phyloP scores from a whole-genome alignment of 768 basidiomycete genomes.

The Lactarius trivialis region DNA sequence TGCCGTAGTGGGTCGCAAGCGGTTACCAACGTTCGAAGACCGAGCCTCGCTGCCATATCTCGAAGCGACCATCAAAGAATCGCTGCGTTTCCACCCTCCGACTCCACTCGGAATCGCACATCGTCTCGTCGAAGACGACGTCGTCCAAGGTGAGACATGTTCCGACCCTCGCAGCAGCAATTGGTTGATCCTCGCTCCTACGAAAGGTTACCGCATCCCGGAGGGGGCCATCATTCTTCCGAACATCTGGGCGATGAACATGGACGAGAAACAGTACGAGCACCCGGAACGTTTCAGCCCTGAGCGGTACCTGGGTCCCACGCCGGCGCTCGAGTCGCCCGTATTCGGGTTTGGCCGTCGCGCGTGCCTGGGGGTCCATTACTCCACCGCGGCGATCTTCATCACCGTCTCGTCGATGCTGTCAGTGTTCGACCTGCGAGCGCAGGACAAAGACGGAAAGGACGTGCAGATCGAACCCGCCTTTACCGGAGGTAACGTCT shows the following conservation, averaged over 20 bases:
- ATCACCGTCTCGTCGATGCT: constrained; percentile 18
- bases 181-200: background rate
- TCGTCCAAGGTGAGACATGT: constrained; percentile 20
- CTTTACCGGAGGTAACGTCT: constrained; percentile 17
- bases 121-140: constrained; percentile 30
- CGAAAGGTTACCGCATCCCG: constrained; percentile 30
- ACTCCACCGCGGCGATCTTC: constrained; percentile 19
- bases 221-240: constrained; percentile 31
- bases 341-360: constrained; percentile 22
- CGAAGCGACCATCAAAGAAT: constrained; percentile 22
- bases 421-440: constrained; percentile 18
- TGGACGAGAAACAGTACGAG: constrained; percentile 20
- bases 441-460: constrained; percentile 16
- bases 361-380: constrained; percentile 19
- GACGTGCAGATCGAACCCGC: constrained; percentile 16
- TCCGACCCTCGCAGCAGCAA: background rate
- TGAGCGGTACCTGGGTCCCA: constrained; percentile 11
- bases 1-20: constrained; percentile 19
- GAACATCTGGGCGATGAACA: constrained; percentile 30
- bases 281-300: constrained; percentile 17
- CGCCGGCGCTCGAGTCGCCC: constrained; percentile 18
- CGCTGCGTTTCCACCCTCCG: constrained; percentile 21
- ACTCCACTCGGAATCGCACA: constrained; percentile 29
- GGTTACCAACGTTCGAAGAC: constrained; percentile 20
- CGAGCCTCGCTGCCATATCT: constrained; percentile 18